Conservation (phyloP, 352 stramenopile species). For the Phytophthora podocarpi region DNA sequence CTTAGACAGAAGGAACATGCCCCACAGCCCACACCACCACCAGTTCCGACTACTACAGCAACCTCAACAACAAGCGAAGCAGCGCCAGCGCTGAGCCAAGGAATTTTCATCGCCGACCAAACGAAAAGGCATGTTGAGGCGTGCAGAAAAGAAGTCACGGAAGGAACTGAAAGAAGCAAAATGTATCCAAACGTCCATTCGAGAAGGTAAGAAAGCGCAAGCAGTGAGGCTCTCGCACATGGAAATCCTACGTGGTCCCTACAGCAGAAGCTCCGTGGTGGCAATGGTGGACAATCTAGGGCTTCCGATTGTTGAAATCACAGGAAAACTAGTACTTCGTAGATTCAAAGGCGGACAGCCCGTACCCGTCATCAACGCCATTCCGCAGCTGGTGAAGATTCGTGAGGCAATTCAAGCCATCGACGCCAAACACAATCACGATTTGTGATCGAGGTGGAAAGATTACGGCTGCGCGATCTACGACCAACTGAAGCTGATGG, state of each 20-base stretch:
- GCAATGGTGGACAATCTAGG: neutral
- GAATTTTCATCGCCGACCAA: no score
- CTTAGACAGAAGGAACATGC: no score
- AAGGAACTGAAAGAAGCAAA: constrained; percentile 6
- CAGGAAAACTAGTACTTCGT: neutral
- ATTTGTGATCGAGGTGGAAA: no score
- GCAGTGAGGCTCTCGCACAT: constrained; percentile 2
- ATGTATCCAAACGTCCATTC: neutral
- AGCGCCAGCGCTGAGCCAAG: no score
- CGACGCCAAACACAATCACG: no score
- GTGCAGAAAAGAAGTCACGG: constrained; percentile 1
- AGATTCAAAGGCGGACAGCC: neutral
- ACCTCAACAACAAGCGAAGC: no score
- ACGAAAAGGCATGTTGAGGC: no score
- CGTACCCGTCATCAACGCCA: neutral
- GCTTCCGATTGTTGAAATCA: neutral
- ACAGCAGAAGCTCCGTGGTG: neutral
- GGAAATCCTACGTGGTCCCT: constrained; percentile 1
- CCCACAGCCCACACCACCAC: neutral
- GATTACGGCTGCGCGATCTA: no score
- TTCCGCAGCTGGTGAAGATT: no score
- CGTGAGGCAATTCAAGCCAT: no score
- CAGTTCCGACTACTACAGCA: no score
- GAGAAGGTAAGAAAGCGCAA: neutral
- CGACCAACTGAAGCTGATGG: no score